A percentile compares a stretch with the other conserved stretches of the same genome.
Evolutionary conservation across 106 monocot species (phyloP).

Genomic region (Iris macrosiphon): DNA sequence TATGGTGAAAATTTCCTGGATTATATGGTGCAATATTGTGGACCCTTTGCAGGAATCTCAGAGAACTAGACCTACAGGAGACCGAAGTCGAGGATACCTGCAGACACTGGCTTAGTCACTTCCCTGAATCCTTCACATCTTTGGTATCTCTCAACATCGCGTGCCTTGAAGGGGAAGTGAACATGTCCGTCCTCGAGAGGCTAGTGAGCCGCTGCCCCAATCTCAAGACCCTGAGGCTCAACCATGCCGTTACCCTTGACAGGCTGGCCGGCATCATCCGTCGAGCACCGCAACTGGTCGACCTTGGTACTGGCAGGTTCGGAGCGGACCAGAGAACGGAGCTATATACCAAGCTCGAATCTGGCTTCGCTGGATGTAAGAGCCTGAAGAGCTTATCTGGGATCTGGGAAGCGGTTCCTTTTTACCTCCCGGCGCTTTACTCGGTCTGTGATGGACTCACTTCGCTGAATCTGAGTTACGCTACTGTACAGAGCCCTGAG

Average conservation of each 20-base stretch:
- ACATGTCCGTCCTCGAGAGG: constrained; percentile 46
- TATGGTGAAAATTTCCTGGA: no score
- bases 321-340: constrained; percentile 29
- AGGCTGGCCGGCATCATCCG: constrained; percentile 44
- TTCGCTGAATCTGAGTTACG: constrained; percentile 75
- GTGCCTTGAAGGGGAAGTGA: constrained; percentile 71
- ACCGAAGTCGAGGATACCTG: constrained; percentile 59
- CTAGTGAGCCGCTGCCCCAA: constrained; percentile 56
- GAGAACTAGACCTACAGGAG: constrained; percentile 70
- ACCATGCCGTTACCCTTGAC: constrained; percentile 60
- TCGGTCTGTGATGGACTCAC: constrained; percentile 54
- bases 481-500: constrained; percentile 41
- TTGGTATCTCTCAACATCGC: constrained; percentile 66
- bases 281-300: constrained; percentile 51
- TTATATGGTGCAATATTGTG: background rate
- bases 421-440: constrained; percentile 54
- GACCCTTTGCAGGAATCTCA: constrained; percentile 43
- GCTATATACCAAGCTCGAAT: constrained; percentile 53
- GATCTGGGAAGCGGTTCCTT: constrained; percentile 56
- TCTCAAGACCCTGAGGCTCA: constrained; percentile 57
- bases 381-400: constrained; percentile 60
- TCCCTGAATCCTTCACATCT: constrained; percentile 64
- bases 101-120: constrained; percentile 62
- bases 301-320: constrained; percentile 71
- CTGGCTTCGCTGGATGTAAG: constrained; percentile 54